Conservation (phyloP, 163 green algal species). For the Volvox carteri region DNA sequence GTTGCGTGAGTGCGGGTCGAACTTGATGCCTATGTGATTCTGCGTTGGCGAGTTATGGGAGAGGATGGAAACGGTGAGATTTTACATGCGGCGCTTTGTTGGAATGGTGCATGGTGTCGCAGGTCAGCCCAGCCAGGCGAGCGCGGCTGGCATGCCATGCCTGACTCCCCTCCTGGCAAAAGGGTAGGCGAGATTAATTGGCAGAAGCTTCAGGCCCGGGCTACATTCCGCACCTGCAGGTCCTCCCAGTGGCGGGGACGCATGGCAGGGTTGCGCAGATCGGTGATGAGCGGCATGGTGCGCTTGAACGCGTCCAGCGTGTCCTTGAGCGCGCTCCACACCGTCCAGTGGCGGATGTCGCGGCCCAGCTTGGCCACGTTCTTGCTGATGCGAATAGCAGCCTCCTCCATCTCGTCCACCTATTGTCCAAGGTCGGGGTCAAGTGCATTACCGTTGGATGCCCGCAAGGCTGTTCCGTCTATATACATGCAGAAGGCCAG, state of each 20-base stretch:
- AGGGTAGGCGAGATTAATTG: no score
- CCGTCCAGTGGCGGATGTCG: slow-evolving; percentile 86
- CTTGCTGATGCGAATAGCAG: slow-evolving; percentile 80
- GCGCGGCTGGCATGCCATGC: not conserved
- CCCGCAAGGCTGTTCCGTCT: no score
- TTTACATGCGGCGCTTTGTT: no score
- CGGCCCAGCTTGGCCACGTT: slow-evolving; percentile 83
- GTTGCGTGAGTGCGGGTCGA: slow-evolving; percentile 76
- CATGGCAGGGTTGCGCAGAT: slow-evolving; percentile 91
- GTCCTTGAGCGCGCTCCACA: slow-evolving; percentile 83
- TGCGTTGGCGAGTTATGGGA: not conserved
- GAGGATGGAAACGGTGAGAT: not conserved
- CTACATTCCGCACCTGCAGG: no score
- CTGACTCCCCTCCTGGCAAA: no score
- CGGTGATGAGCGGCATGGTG: slow-evolving; percentile 93
- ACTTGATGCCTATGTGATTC: slow-evolving; percentile 62
- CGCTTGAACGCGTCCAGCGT: slow-evolving; percentile 91
- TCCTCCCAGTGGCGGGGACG: slow-evolving; percentile 85
- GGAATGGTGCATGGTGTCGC: no score
- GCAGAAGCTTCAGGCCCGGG: no score
- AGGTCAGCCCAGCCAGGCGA: no score
- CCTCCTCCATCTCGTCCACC: slow-evolving; percentile 89
- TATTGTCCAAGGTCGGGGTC: slow-evolving; percentile 32
- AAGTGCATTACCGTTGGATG: no score
- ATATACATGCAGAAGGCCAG: no score